Conservation (phyloP, 2,329 filamentous ascomycete species). For the Didymellaceae sp. region DNA sequence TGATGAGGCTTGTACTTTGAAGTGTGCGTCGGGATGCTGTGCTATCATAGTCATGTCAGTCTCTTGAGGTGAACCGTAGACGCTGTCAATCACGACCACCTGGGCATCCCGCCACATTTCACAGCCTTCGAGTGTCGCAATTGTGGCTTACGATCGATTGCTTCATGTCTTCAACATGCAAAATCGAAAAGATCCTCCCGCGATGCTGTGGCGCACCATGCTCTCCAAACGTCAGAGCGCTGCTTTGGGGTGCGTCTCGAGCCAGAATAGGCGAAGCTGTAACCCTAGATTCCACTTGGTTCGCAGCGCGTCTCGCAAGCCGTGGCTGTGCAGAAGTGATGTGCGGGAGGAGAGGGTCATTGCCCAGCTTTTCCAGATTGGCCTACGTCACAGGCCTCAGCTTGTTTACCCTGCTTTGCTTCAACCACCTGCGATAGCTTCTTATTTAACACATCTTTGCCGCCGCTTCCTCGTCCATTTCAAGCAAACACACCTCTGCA, state of each 20-base stretch:
- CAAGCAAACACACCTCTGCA: conserved; percentile 11
- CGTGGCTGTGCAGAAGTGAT: conserved; percentile 10
- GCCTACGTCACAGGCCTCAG: conserved; percentile 17
- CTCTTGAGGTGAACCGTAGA: too few species aligned
- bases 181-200: conserved; percentile 3
- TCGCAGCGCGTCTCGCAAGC: conserved; percentile 2
- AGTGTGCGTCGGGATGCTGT: too few species aligned
- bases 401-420: conserved; percentile 25
- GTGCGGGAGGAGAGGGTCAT: conserved; percentile 1
- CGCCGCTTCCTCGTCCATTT: conserved; percentile 2
- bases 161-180: not conserved
- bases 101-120: not conserved
- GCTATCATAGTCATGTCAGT: too few species aligned
- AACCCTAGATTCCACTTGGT: not conserved
- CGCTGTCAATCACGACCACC: too few species aligned
- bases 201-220: conserved; percentile 6
- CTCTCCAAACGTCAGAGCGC: conserved; percentile 1
- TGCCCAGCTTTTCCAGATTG: conserved; percentile 14
- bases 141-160: conserved; percentile 1
- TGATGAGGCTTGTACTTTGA: conserved; percentile 1
- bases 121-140: conserved; percentile 12
- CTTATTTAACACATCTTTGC: conserved; percentile 23
- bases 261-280: conserved; percentile 2
- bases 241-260: not conserved
- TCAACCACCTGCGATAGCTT: conserved; percentile 17